phyloP scores from a whole-genome alignment of 2,329 filamentous ascomycete genomes.

The Xylaria sp. region DNA sequence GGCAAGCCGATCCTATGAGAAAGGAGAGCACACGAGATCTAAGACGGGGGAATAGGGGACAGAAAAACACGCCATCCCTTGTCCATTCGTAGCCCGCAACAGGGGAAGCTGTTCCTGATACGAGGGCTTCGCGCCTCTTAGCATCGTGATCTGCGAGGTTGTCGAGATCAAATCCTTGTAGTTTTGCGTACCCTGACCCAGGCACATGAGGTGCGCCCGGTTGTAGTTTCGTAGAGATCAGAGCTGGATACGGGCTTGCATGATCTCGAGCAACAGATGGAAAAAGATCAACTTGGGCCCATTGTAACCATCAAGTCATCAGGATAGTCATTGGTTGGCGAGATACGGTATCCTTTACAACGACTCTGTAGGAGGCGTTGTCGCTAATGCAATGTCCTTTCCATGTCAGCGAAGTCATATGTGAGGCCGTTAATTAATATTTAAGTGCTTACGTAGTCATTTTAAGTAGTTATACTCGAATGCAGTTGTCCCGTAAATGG shows the following conservation, averaged over 20 bases:
- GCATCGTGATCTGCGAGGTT: not conserved
- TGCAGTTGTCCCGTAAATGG: not conserved
- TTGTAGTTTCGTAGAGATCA: not conserved
- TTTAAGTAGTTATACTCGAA: not conserved
- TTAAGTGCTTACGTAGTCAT: not conserved
- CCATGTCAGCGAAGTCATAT: not conserved
- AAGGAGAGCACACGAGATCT: constrained; percentile 11
- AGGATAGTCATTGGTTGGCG: not conserved
- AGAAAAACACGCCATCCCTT: not conserved
- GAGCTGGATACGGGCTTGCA: not conserved
- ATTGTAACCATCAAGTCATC: not conserved
- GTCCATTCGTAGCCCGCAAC: not conserved
- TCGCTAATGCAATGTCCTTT: not conserved
- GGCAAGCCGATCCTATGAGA: constrained; percentile 36
- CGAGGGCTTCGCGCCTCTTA: not conserved
- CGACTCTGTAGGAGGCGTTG: not conserved
- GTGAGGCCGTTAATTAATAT: not conserved
- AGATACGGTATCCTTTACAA: not conserved
- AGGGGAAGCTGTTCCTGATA: not conserved
- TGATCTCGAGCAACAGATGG: constrained; percentile 9
- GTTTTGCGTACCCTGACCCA: constrained; percentile 14
- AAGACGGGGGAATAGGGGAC: not conserved
- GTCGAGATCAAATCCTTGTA: constrained; percentile 3
- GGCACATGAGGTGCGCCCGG: not conserved
- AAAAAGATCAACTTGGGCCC: not conserved